Conservation (phyloP, 495 filamentous ascomycete genomes). For the Lasiosphaeriaceae sp. region DNA sequence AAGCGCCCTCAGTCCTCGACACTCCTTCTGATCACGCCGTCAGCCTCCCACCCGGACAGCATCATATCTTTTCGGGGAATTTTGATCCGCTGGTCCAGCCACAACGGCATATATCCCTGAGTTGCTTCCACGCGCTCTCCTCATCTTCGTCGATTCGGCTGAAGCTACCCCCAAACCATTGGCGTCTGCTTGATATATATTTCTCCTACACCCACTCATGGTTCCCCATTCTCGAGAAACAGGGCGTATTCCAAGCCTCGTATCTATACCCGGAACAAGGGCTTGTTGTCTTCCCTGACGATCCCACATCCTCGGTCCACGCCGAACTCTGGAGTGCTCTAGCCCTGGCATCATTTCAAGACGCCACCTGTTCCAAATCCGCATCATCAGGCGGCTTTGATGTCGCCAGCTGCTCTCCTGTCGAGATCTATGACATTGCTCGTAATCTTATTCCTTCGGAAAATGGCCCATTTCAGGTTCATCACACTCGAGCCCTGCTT, state of each 20-base stretch:
- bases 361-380: slow-evolving; percentile 36
- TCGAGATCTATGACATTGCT: slow-evolving; percentile 55
- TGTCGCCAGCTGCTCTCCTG: slow-evolving; percentile 12
- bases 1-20: too few species aligned
- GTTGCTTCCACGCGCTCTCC: too few species aligned
- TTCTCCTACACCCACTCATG: slow-evolving; percentile 70
- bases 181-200: slow-evolving; percentile 65
- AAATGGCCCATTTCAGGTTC: slow-evolving; percentile 52
- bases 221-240: slow-evolving; percentile 69
- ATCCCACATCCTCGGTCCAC: slow-evolving; percentile 52
- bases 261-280: slow-evolving; percentile 39
- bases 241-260: slow-evolving; percentile 52
- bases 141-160: slow-evolving; percentile 15
- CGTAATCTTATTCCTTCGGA: slow-evolving; percentile 57
- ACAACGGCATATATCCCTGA: too few species aligned
- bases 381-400: not conserved
- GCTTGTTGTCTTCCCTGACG: slow-evolving; percentile 15
- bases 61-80: too few species aligned
- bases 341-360: slow-evolving; percentile 47
- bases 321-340: slow-evolving; percentile 63
- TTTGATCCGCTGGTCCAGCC: too few species aligned
- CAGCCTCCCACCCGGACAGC: not conserved
- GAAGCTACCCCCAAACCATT: slow-evolving; percentile 57
- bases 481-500: slow-evolving; percentile 63
- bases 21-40: not conserved